Evolutionary conservation across 345 rosid species (phyloP).

Genomic region (Microthlaspi erraticum): DNA sequence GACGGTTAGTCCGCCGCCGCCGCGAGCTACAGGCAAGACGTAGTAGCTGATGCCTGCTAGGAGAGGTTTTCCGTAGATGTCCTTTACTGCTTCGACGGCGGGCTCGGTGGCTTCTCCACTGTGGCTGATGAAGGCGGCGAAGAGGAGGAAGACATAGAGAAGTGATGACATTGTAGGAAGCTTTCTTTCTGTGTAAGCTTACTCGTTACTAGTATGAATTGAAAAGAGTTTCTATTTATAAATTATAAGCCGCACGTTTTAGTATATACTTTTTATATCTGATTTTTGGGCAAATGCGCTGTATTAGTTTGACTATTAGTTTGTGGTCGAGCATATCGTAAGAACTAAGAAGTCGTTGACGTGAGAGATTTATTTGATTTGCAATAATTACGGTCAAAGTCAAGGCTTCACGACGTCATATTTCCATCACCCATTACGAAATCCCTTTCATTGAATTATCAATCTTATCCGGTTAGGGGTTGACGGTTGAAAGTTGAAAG

Average conservation of each 20-base stretch:
- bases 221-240: constrained; percentile 28
- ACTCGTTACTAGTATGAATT: neutral
- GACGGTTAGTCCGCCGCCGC: constrained; percentile 43
- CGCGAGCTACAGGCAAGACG: constrained; percentile 45
- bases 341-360: neutral
- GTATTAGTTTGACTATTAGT: constrained; percentile 12
- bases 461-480: no score
- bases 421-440: constrained; percentile 36
- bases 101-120: constrained; percentile 26
- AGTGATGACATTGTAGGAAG: constrained; percentile 29
- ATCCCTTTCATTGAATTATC: neutral
- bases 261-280: neutral
- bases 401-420: constrained; percentile 31
- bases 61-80: constrained; percentile 26
- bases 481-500: no score
- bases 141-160: constrained; percentile 15
- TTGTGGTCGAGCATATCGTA: constrained; percentile 16
- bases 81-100: constrained; percentile 30
- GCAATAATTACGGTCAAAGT: constrained; percentile 32
- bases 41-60: constrained; percentile 27
- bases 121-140: constrained; percentile 29
- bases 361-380: neutral
- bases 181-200: constrained; percentile 28
- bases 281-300: constrained; percentile 20
- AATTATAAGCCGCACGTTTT: constrained; percentile 9